Conservation (phyloP, 257 asterid genomes). For the Cinchona pubescens region DNA sequence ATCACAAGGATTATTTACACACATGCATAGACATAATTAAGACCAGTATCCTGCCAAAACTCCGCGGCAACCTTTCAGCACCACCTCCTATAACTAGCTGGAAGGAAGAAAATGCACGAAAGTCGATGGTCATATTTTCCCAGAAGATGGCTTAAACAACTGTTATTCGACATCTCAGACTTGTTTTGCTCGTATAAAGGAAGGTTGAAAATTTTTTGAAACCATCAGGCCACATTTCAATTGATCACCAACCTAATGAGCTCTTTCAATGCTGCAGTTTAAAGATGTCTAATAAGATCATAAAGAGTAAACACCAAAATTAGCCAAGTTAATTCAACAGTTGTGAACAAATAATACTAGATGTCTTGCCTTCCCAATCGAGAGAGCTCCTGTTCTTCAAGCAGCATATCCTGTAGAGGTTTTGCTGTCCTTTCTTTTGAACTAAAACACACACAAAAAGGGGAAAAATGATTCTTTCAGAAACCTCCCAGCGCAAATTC, state of each 20-base stretch:
- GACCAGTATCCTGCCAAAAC: not conserved
- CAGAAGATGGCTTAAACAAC: not conserved
- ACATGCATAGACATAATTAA: not conserved
- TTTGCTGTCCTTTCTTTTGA: slow-evolving; percentile 32
- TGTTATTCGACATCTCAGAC: not conserved
- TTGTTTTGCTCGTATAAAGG: not conserved
- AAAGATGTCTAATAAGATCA: slow-evolving; percentile 1
- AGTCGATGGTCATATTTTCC: not conserved
- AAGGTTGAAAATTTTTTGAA: not conserved
- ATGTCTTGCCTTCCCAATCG: slow-evolving; percentile 58
- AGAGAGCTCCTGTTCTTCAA: slow-evolving; percentile 73
- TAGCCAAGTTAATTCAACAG: not conserved
- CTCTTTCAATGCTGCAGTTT: slow-evolving; percentile 35
- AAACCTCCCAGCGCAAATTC: not conserved
- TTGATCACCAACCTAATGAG: slow-evolving; percentile 7
- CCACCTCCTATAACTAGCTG: not conserved
- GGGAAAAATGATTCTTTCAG: not conserved
- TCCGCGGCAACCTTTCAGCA: not conserved
- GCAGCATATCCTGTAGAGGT: slow-evolving; percentile 66
- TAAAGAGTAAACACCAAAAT: not conserved
- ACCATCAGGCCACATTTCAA: not conserved
- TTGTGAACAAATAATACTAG: not conserved
- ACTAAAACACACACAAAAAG: slow-evolving; percentile 21
- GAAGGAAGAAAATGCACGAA: not conserved
- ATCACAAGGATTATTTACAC: too few species aligned